phyloP scores from a whole-genome alignment of 108 stramenopile species.

The Pseudonitzschia multistriata region DNA sequence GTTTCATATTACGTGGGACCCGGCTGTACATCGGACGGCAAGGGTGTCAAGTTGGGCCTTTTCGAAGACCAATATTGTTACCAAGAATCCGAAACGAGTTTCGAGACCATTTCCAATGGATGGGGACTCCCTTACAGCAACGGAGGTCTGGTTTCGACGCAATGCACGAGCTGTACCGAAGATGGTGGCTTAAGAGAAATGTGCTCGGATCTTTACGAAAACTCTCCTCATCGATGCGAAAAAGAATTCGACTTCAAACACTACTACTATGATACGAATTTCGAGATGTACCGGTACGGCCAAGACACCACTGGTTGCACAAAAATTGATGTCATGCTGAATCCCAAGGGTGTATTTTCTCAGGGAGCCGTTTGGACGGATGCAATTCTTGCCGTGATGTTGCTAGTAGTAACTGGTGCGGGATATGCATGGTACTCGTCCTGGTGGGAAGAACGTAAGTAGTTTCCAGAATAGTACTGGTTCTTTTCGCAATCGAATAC shows the following conservation, averaged over 20 bases:
- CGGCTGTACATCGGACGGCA: slow-evolving; percentile 31
- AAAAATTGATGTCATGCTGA: slow-evolving; percentile 15
- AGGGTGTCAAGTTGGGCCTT: slow-evolving; percentile 27
- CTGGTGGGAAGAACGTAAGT: slow-evolving; percentile 30
- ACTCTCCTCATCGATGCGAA: slow-evolving; percentile 22
- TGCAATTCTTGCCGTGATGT: slow-evolving; percentile 8
- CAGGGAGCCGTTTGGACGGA: slow-evolving; percentile 9
- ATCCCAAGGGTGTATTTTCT: neutral
- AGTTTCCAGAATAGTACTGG: neutral
- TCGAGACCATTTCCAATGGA: slow-evolving; percentile 35
- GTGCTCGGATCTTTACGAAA: slow-evolving; percentile 29
- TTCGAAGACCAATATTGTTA: slow-evolving; percentile 36
- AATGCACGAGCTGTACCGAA: slow-evolving; percentile 33
- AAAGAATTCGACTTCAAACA: slow-evolving; percentile 25
- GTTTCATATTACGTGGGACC: slow-evolving; percentile 41
- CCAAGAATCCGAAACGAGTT: slow-evolving; percentile 13
- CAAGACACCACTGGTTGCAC: slow-evolving; percentile 32
- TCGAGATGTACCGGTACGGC: slow-evolving; percentile 37
- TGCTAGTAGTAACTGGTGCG: neutral
- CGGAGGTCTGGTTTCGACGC: slow-evolving; percentile 37
- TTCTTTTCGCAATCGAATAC: neutral
- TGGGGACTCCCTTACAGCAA: slow-evolving; percentile 36
- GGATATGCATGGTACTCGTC: slow-evolving; percentile 12
- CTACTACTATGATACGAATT: slow-evolving; percentile 30
- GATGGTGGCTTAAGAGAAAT: slow-evolving; percentile 27